phyloP scores from a whole-genome alignment of 1,139 yeast genomes.

The Pichia sp. region DNA sequence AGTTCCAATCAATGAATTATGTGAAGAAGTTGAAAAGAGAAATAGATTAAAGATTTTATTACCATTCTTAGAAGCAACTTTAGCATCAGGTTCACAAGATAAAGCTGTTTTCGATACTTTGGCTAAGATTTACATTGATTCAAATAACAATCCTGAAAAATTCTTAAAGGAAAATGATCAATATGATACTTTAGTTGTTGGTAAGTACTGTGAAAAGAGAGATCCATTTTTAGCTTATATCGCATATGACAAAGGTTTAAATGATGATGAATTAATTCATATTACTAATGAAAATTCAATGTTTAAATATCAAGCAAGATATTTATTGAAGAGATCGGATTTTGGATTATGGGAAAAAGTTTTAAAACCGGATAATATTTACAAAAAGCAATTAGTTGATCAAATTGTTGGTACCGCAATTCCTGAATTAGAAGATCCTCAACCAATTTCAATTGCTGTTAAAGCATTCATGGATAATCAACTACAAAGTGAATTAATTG shows the following conservation, averaged over 20 bases:
- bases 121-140: conserved; percentile 96
- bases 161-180: conserved; percentile 84
- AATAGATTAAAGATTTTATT: conserved; percentile 84
- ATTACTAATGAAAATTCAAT: conserved; percentile 95
- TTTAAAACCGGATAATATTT: conserved; percentile 65
- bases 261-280: conserved; percentile 80
- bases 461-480: conserved; percentile 97
- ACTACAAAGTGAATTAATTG: conserved; percentile 86
- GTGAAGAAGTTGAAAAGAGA: conserved; percentile 92
- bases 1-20: conserved; percentile 86
- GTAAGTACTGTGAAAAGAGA: conserved; percentile 97
- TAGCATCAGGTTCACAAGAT: conserved; percentile 83
- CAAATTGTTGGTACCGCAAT: conserved; percentile 95
- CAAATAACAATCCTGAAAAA: conserved; percentile 95
- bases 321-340: conserved; percentile 81
- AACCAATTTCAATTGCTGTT: conserved; percentile 91
- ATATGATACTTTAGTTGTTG: conserved; percentile 90
- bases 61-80: conserved; percentile 88
- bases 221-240: conserved; percentile 97
- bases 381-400: conserved; percentile 86
- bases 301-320: conserved; percentile 98
- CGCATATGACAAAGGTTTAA: conserved; percentile 91
- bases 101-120: conserved; percentile 89
- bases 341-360: conserved; percentile 76
- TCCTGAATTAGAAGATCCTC: conserved; percentile 92